Percentiles rank a stretch among this genome's conserved stretches.
phyloP scores from a whole-genome alignment of 805 yeast species.

The Tetrapisispora nanseiensis region DNA sequence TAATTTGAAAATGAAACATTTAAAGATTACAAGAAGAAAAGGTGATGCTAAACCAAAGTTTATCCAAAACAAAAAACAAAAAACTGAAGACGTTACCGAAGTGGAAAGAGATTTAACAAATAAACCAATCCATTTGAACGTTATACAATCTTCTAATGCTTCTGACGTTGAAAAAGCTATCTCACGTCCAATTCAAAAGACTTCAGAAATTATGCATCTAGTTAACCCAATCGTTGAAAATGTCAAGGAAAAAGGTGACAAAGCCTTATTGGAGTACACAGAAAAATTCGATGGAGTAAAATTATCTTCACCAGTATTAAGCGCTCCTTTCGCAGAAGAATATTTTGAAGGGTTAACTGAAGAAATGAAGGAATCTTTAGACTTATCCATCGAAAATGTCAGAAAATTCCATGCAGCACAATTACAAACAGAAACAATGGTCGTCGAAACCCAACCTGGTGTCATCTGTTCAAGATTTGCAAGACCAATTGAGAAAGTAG shows the following conservation, averaged over 20 bases:
- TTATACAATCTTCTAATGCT: constrained; percentile 16
- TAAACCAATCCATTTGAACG: constrained; percentile 18
- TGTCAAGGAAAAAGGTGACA: constrained; percentile 72
- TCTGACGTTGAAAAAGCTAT: constrained; percentile 52
- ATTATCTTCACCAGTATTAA: constrained; percentile 60
- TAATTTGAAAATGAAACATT: constrained; percentile 71
- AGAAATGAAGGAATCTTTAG: constrained; percentile 73
- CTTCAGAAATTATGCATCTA: constrained; percentile 83
- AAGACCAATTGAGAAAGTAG: constrained; percentile 88
- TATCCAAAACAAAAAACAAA: constrained; percentile 28
- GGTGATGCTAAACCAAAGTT: constrained; percentile 93
- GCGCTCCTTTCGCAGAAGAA: constrained; percentile 79
- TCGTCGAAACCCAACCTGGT: constrained; percentile 90
- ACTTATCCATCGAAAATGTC: constrained; percentile 80
- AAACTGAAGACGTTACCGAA: constrained; percentile 8
- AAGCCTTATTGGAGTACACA: constrained; percentile 80
- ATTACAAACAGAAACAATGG: constrained; percentile 57
- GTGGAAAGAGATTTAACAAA: constrained; percentile 14
- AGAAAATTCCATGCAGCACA: constrained; percentile 92
- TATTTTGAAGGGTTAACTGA: constrained; percentile 65
- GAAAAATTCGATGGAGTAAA: constrained; percentile 83
- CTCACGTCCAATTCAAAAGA: constrained; percentile 90
- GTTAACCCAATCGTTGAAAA: constrained; percentile 82
- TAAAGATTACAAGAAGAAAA: constrained; percentile 83
- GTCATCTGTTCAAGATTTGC: constrained; percentile 91